Evolutionary conservation across 257 asterid species (phyloP).

Genomic region (Solanum chiquidenum): DNA sequence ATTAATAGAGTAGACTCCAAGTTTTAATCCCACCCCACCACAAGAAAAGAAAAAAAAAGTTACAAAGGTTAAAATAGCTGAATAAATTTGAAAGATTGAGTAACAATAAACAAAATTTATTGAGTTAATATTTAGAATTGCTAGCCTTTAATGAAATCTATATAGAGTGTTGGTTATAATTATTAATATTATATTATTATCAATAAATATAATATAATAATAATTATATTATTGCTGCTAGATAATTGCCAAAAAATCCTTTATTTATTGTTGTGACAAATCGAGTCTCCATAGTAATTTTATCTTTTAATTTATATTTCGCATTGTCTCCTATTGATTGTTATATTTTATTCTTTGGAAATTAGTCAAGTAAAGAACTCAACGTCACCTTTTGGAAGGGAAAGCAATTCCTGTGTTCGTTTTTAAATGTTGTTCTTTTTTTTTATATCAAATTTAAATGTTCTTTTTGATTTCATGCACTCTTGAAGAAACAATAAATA

Average conservation of each 20-base stretch:
- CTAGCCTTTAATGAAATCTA: fast-evolving
- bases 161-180: fast-evolving
- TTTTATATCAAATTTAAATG: neutral
- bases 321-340: neutral
- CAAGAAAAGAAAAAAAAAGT: neutral
- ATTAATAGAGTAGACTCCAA: neutral
- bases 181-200: no score
- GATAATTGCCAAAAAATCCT: neutral
- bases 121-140: no score
- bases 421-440: neutral
- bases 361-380: neutral
- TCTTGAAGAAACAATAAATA: neutral
- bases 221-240: no score
- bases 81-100: neutral
- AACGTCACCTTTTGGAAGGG: neutral
- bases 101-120: no score
- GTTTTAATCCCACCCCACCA: neutral
- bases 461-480: no score
- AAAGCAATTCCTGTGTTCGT: neutral
- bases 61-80: neutral
- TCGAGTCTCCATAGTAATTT: neutral
- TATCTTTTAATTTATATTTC: neutral
- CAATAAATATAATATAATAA: no score
- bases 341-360: neutral
- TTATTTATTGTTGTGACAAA: neutral